phyloP scores from a whole-genome alignment of 768 basidiomycete species.

The Tephrocybe sp. region DNA sequence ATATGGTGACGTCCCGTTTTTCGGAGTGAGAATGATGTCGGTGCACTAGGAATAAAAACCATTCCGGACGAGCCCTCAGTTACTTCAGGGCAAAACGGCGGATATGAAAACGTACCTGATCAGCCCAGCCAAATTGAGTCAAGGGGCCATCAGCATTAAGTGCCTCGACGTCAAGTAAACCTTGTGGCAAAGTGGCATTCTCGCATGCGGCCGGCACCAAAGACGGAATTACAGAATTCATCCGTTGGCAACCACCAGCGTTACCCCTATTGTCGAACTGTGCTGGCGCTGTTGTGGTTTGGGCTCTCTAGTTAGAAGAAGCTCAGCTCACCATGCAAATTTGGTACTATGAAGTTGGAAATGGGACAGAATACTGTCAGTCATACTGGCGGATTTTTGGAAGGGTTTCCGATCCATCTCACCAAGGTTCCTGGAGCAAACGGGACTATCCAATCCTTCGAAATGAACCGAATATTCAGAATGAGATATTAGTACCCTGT shows the following conservation, averaged over 20 bases:
- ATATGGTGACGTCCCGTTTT: slow-evolving; percentile 59
- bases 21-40: slow-evolving; percentile 50
- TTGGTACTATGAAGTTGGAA: slow-evolving; percentile 44
- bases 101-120: slow-evolving; percentile 40
- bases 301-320: not conserved
- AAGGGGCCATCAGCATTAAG: slow-evolving; percentile 45
- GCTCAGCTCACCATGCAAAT: slow-evolving; percentile 55
- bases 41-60: slow-evolving; percentile 42
- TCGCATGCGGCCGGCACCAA: slow-evolving; percentile 40
- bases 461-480: too few relatives aligned
- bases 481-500: too few relatives aligned
- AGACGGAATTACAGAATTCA: slow-evolving; percentile 53
- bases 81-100: too few relatives aligned
- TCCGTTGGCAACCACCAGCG: slow-evolving; percentile 59
- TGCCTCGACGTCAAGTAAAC: slow-evolving; percentile 43
- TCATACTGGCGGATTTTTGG: not conserved
- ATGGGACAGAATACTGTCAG: not conserved
- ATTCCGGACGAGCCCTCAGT: too few relatives aligned
- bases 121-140: slow-evolving; percentile 59
- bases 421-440: slow-evolving; percentile 58
- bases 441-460: slow-evolving; percentile 57
- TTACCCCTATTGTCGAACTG: slow-evolving; percentile 57
- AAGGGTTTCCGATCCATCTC: slow-evolving; percentile 9
- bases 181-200: slow-evolving; percentile 46
- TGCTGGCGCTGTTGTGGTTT: not conserved